Conservation (phyloP, 331 rosid species). For the Malus hybrid region DNA sequence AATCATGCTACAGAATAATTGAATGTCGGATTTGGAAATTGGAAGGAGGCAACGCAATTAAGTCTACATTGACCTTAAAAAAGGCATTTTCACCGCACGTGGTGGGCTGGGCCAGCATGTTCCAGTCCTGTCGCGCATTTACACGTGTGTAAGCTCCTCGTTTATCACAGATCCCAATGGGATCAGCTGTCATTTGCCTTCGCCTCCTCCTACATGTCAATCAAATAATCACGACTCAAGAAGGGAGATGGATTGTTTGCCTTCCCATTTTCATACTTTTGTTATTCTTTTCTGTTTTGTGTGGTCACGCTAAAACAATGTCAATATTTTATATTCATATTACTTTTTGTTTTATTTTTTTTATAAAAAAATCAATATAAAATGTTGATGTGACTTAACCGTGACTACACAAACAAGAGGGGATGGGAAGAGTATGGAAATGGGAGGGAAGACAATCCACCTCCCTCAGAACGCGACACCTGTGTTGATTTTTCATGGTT, state of each 20-base stretch:
- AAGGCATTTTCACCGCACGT: slow-evolving; percentile 51
- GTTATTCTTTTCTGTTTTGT: no score
- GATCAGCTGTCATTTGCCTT: slow-evolving; percentile 31
- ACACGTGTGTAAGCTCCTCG: slow-evolving; percentile 59
- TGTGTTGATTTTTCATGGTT: slow-evolving; percentile 17
- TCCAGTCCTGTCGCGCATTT: slow-evolving; percentile 59
- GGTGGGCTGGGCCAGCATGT: slow-evolving; percentile 51
- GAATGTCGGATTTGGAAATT: slow-evolving; percentile 19
- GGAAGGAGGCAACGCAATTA: not conserved
- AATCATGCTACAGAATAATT: slow-evolving; percentile 6
- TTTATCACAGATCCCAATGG: slow-evolving; percentile 40
- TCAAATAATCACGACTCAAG: slow-evolving; percentile 24
- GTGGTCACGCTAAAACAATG: no score
- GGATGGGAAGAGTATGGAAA: no score
- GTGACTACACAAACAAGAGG: no score
- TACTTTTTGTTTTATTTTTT: no score
- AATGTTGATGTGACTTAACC: no score
- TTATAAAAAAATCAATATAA: no score
- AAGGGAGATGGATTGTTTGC: no score
- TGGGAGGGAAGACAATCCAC: no score
- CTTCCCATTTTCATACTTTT: no score
- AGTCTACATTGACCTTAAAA: not conserved
- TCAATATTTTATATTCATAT: no score
- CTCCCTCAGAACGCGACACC: slow-evolving; percentile 19
- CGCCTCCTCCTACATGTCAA: slow-evolving; percentile 33